Percentiles rank a stretch among this genome's conserved stretches.
These are phyloP conservation scores for Suillus alpinus DNA, from an alignment of 768 basidiomycete species.

Conservation along the genomic window DNA sequence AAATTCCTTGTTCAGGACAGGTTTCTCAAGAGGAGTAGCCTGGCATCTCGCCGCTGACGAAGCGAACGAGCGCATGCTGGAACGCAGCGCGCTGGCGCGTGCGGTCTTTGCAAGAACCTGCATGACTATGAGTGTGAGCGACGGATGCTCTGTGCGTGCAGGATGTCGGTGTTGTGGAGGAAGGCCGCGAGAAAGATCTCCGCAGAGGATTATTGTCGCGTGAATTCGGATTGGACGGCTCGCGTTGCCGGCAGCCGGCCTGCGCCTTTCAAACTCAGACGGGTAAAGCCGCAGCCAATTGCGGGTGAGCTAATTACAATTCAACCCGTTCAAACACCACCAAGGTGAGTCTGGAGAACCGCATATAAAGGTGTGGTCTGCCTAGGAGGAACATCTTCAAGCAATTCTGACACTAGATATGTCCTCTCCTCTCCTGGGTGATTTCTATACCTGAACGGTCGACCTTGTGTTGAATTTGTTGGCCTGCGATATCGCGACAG, in stretches of 20 bases:
- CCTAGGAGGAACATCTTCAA: too few relatives aligned
- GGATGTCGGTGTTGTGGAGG: background rate
- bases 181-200: background rate
- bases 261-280: slow-evolving; percentile 2
- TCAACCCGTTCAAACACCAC: too few relatives aligned
- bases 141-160: background rate
- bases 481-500: too few relatives aligned
- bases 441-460: too few relatives aligned
- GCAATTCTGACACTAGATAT: too few relatives aligned
- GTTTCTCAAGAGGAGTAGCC: slow-evolving; percentile 60
- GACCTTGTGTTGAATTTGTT: too few relatives aligned
- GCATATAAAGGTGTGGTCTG: too few relatives aligned
- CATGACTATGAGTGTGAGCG: slow-evolving; percentile 11
- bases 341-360: too few relatives aligned
- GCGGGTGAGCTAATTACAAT: background rate
- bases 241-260: background rate
- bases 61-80: slow-evolving; percentile 29
- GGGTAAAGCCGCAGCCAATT: slow-evolving; percentile 26
- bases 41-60: slow-evolving; percentile 24
- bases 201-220: slow-evolving; percentile 7
- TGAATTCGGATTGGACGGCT: slow-evolving; percentile 14
- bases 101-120: slow-evolving; percentile 8
- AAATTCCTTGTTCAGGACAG: slow-evolving; percentile 85
- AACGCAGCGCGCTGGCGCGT: slow-evolving; percentile 11
- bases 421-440: too few relatives aligned